Base-by-base conservation (phyloP, 306 rosid genomes). In the Citrullus colocynthis region DNA sequence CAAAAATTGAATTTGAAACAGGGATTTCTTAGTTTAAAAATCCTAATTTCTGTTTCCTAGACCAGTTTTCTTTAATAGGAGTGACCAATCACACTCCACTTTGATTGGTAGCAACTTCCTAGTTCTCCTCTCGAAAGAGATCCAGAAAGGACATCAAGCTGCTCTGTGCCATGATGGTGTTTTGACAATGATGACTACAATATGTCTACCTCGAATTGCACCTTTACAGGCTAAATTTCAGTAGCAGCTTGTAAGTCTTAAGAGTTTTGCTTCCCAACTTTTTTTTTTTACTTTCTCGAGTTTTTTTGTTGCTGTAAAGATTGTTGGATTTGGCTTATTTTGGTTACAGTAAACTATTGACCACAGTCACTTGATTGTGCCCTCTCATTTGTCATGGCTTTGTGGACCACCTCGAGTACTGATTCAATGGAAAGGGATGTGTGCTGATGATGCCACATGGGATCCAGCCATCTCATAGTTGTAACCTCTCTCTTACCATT, bases 341-440 rank as follows among this genome's bases (percentile, higher is more conserved):
- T 12, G 16, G 16, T 48, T 48, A 54, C 63, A 58, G 63, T 20
- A 58, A 21, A 34, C 65, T 4, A 59, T 20, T 59, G 65, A 59
- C 65, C 63, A 24, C 17, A 59, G 16, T 59, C 37, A 12, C 37
- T 3, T 59, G 37, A 52, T 52, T 52, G 9, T 12, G 3, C 8
- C 7, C n/a, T 15, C 2, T 20, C 15, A 30, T 14, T 62, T 62
- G 7, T 69, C 36, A 42, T 69, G 75, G 55, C 6, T 21, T 0
- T 66, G 74, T 10, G 17, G 55, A 41, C 54, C 75, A 69, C 34
- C 15, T n/a, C 2, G 36, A 69, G 55, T 42, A 11, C n/a, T 42
- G 75, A 44, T 69, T 70, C 75, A 44, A 3, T 70, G 75, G 75
- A 70, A 32, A 70, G 75, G 55, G 55, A 44, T 70, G 75, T 70